Base-by-base conservation (phyloP, 129 eudicot species). In the Deinandra increscens region DNA sequence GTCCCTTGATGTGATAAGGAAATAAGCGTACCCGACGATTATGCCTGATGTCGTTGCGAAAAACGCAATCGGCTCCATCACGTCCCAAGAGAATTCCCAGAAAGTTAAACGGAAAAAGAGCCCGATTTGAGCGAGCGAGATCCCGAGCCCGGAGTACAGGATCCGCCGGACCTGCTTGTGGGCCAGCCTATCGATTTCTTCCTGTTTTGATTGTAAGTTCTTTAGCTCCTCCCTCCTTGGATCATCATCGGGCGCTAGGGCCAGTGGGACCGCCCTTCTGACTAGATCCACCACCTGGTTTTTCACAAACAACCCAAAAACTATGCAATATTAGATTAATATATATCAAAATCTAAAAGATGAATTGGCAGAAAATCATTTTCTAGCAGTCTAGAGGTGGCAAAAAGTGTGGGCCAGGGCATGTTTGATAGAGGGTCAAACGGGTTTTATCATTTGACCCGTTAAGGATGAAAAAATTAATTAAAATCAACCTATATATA, bases 1-100 rank as follows among this genome's bases (percentile, higher is more conserved):
- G 69, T 92, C 98, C 65, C 91, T 81, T 0, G 96, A 84, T 31
- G 98, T 92, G 75, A 86, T 58, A 26, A 92, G 79, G 60, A 92
- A 92, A 72, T 88, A 92, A 9, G 84, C 95, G 31, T 92, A 92
- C 68, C 98, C 91, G 9, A 89, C 60, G 60, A 92, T 83, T 49
- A 89, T 56, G 31, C 96, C 91, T 0, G 95, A 68, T 23, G 94
- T 65, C 7, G 98, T 84, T 5, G 85, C 73, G 69, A 92, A 92
- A 42, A 92, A 88, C 2, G 96, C 88, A 37, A 92, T 80, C 7
- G 98, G 98, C 82, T 88, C 98, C 98, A 88, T 92, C 9, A 92
- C 98, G 41, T 92, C 98, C 98, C 98, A 92, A 4, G 98, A 92
- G 59, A 92, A 92, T 67, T 92, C 98, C 96, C 98, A 92, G 71